Percentiles rank a stretch among this genome's conserved stretches.
Evolutionary conservation across 2,329 filamentous ascomycete species (phyloP).

Genomic region (Fusarium sterilihyphosum): DNA sequence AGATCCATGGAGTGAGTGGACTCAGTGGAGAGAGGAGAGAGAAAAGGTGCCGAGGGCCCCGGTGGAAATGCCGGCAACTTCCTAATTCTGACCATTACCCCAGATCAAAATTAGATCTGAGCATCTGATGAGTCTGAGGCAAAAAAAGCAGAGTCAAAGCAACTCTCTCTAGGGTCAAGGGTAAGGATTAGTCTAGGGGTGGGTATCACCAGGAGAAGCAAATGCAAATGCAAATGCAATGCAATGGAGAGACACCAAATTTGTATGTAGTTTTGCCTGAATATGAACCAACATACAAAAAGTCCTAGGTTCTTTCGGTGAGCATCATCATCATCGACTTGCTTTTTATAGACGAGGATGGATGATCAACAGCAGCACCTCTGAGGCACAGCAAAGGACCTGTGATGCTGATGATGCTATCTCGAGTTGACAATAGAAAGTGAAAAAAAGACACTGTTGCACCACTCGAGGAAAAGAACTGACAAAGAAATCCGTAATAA

Average conservation of each 20-base stretch:
- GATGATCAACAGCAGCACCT: conserved; percentile 4
- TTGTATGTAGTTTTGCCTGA: neutral
- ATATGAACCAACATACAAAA: neutral
- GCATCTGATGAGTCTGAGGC: neutral
- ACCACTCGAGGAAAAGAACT: neutral
- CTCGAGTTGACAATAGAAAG: neutral
- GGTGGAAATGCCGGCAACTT: conserved; percentile 20
- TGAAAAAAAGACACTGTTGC: neutral
- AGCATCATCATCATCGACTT: neutral
- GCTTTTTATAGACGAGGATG: conserved; percentile 8
- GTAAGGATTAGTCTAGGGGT: neutral
- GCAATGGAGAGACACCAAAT: conserved; percentile 6
- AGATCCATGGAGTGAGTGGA: neutral
- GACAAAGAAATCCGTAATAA: neutral
- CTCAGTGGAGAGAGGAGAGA: neutral
- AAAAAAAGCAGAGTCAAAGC: neutral
- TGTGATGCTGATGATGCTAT: neutral
- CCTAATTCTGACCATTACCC: neutral
- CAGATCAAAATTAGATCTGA: conserved; percentile 11
- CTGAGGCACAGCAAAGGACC: conserved; percentile 17
- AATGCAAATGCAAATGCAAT: neutral
- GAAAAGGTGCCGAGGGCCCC: conserved; percentile 2
- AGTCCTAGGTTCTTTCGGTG: neutral
- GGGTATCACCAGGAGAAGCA: conserved; percentile 13
- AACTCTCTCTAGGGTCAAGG: neutral